phyloP scores from a whole-genome alignment of 176 grass and related monocot genomes.

The Tuctoria greenei region DNA sequence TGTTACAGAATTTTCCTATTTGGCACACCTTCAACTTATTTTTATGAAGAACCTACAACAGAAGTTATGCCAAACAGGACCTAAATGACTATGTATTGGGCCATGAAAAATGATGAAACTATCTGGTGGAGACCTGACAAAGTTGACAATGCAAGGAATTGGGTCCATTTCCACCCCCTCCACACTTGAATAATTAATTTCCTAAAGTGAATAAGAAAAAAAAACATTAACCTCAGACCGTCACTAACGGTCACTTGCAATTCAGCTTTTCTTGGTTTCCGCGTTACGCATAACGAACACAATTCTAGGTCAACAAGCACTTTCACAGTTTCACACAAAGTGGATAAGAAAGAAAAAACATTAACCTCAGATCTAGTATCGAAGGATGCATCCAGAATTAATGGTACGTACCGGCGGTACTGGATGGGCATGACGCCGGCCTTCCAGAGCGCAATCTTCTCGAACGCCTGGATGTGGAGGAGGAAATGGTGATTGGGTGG shows the following conservation, averaged over 20 bases:
- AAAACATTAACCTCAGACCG: constrained; percentile 34
- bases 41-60: too few species aligned
- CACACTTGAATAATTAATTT: constrained; percentile 17
- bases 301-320: constrained; percentile 29
- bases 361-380: constrained; percentile 40
- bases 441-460: constrained; percentile 99
- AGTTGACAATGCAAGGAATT: constrained; percentile 6
- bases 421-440: constrained; percentile 98
- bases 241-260: constrained; percentile 38
- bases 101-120: constrained; percentile 13
- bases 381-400: constrained; percentile 7
- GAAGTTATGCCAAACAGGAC: too few species aligned
- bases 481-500: constrained; percentile 91
- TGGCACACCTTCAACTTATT: too few species aligned
- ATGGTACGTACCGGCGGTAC: constrained; percentile 75
- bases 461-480: constrained; percentile 93
- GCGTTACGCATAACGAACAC: constrained; percentile 24
- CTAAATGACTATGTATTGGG: too few species aligned
- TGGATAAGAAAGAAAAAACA: neutral
- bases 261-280: constrained; percentile 41
- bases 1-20: too few species aligned
- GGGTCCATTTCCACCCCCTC: constrained; percentile 6
- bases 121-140: constrained; percentile 11
- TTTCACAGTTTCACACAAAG: constrained; percentile 40
- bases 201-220: constrained; percentile 17